Evolutionary conservation across 2,329 filamentous ascomycete species (phyloP), one percentile per base, ranked within the genome.

Genomic region (Fusarium succisae): DNA sequence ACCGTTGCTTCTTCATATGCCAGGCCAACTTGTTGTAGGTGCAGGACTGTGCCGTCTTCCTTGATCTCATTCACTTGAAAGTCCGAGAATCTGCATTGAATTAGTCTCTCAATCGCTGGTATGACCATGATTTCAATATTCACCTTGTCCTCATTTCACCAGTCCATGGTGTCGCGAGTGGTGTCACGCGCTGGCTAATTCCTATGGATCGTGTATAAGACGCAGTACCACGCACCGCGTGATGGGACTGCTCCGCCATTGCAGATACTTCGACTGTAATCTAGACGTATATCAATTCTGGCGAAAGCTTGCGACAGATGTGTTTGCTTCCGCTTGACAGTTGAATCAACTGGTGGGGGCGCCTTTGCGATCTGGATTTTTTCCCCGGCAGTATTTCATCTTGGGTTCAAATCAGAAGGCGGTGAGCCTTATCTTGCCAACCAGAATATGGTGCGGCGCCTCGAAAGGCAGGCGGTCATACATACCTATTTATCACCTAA

Each of bases 61-160:
- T 89, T 85, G 71, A 98, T 96, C 82, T 98, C 95, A 79, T 97
- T 95, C 77, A 98, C 95, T 76, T 96, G 86, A 78, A 98, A 98
- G 81, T 98, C 95, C 8, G 95, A 96, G 82, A 95, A 98, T 75
- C 94, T 90, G 56, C 13, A 22, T 13, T 11, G 11, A 18, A 56
- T 80, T 43, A 79, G 76, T 17, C 38, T 56, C 14, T 20, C 38
- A 64, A 75, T 63, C 35, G 24, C 30, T 37, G 32, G 14, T 32
- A 22, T 45, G 8, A 14, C 55, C 24, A 53, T 58, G 37, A 41
- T 55, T 24, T 28, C 28, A 41, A 44, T 57, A 65, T 79, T 66
- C 72, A 83, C 82, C 82, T 79, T 10, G 82, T 80, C 63, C 83
- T 81, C 79, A 84, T 77, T 58, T 84, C 83, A 63, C 83, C 83